Conservation (phyloP, 2,329 filamentous ascomycete species). For the Pseudogymnoascus sp. region DNA sequence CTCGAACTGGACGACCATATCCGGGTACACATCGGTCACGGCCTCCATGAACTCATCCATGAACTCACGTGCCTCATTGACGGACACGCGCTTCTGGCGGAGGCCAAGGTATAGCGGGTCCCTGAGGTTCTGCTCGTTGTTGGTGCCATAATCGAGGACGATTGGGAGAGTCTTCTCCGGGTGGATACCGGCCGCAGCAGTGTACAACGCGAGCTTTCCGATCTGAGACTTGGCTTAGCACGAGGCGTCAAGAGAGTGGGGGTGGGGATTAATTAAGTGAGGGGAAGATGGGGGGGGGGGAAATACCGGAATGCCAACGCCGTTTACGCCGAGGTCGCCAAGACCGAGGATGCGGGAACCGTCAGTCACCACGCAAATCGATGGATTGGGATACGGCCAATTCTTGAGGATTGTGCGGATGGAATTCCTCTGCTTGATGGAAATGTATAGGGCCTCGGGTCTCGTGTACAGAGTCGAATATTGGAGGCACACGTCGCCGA, state of each 20-base stretch:
- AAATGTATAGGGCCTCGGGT: conserved; percentile 92
- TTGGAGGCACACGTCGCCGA: conserved; percentile 91
- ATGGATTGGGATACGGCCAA: conserved; percentile 82
- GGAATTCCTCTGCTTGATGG: conserved; percentile 86
- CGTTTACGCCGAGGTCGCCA: conserved; percentile 91
- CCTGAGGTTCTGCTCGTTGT: conserved; percentile 56
- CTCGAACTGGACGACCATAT: conserved; percentile 80
- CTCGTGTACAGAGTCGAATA: conserved; percentile 95
- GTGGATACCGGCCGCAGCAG: conserved; percentile 87
- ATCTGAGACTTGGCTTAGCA: conserved; percentile 39
- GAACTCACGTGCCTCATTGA: conserved; percentile 77
- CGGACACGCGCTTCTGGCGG: conserved; percentile 68
- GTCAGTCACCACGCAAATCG: conserved; percentile 95
- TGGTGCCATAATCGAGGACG: conserved; percentile 57
- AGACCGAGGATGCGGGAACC: conserved; percentile 88
- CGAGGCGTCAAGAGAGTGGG: neutral
- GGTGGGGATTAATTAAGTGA: neutral
- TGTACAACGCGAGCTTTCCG: conserved; percentile 92
- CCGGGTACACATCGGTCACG: conserved; percentile 60
- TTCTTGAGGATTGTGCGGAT: conserved; percentile 83
- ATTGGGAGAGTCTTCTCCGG: conserved; percentile 73
- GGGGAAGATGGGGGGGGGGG: conserved; percentile 1
- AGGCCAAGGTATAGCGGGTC: conserved; percentile 83
- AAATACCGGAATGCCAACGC: conserved; percentile 88
- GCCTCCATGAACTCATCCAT: conserved; percentile 97